Conservation (phyloP, 768 basidiomycete genomes). For the Trametes punicea region DNA sequence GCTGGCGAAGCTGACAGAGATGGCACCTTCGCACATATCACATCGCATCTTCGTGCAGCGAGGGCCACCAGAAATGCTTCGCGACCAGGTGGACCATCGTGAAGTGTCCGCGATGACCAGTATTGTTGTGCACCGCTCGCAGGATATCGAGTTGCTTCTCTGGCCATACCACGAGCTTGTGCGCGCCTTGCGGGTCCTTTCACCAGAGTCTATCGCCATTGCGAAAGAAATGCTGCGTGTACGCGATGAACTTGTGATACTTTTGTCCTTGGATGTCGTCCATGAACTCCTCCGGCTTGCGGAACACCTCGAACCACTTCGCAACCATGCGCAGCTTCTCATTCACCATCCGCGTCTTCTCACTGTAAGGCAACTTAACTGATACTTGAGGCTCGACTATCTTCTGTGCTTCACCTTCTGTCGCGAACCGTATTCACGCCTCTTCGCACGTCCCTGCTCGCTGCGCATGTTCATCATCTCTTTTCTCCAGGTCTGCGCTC, state of each 20-base stretch:
- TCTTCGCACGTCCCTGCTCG: not conserved
- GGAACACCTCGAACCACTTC: not conserved
- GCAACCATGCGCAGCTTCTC: no score
- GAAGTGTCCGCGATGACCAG: constrained; percentile 23
- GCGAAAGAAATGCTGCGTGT: constrained; percentile 3
- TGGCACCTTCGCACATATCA: no score
- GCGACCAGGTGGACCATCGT: constrained; percentile 5
- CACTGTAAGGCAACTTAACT: no score
- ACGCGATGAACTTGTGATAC: constrained; percentile 10
- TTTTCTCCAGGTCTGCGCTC: no score
- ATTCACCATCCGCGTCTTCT: not conserved
- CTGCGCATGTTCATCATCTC: not conserved
- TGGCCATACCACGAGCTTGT: no score
- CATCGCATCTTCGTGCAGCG: no score
- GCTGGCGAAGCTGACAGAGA: no score
- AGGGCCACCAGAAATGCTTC: constrained; percentile 28
- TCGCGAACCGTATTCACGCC: no score
- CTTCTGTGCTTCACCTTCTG: no score
- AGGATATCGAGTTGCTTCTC: not conserved
- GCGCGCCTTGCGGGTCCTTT: no score
- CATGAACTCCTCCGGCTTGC: not conserved
- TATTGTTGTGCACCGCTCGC: constrained; percentile 7
- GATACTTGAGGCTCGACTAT: no score
- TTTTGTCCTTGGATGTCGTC: no score
- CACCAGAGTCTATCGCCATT: constrained; percentile 15